Conservation (phyloP, 345 rosid genomes). For the Aurinia saxatilis region DNA sequence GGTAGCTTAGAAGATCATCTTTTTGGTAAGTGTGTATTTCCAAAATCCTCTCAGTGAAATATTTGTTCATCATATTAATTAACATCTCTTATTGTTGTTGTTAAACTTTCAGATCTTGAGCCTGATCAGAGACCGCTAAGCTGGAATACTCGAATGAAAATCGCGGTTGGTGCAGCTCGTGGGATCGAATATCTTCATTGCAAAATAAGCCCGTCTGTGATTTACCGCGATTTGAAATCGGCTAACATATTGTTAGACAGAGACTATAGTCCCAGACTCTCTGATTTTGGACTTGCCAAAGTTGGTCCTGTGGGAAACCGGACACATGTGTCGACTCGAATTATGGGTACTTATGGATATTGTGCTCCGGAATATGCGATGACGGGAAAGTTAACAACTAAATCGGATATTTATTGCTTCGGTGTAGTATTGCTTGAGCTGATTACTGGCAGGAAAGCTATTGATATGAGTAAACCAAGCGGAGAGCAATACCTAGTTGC, state of each 20-base stretch:
- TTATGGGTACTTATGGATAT: conserved; percentile 97
- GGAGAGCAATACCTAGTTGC: conserved; percentile 76
- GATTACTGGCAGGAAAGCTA: conserved; percentile 77
- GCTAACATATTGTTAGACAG: conserved; percentile 77
- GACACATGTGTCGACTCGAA: conserved; percentile 88
- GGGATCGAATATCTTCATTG: conserved; percentile 91
- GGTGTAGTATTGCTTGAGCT: conserved; percentile 89
- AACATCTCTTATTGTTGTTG: not conserved
- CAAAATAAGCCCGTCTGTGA: conserved; percentile 81
- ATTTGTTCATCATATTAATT: not conserved
- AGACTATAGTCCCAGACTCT: conserved; percentile 65
- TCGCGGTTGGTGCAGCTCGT: conserved; percentile 83
- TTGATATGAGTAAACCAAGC: conserved; percentile 43
- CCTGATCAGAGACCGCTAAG: conserved; percentile 46
- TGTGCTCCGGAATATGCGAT: conserved; percentile 97
- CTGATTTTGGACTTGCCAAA: conserved; percentile 94
- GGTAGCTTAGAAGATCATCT: conserved; percentile 98
- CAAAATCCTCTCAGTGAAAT: not conserved
- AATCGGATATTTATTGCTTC: conserved; percentile 87
- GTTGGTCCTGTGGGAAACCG: conserved; percentile 88
- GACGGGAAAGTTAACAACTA: conserved; percentile 88
- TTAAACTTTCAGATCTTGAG: conserved; percentile 41
- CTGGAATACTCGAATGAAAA: conserved; percentile 78
- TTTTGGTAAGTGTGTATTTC: conserved; percentile 41
- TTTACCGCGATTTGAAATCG: conserved; percentile 85